Percentiles rank a stretch among this genome's conserved stretches.
Evolutionary conservation across 352 stramenopile species (phyloP).

Genomic region (Stramenopiles sp.): DNA sequence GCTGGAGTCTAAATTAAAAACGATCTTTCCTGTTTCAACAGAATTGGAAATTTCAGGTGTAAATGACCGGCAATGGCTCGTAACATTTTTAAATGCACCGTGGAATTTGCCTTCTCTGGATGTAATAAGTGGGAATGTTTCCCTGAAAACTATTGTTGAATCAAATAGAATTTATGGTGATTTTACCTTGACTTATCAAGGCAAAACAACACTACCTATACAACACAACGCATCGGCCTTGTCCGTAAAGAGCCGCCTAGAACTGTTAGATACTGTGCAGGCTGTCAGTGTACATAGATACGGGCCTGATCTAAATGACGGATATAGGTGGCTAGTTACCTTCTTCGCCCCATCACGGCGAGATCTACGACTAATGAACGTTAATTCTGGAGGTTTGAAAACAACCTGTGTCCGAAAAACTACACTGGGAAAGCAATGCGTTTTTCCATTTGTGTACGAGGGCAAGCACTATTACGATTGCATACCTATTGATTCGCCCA

Average conservation of each 20-base stretch:
- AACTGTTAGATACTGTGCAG: background rate
- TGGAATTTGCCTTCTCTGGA: background rate
- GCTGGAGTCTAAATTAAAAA: background rate
- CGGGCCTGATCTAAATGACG: background rate
- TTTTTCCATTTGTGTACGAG: background rate
- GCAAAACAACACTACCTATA: background rate
- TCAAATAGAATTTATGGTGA: background rate
- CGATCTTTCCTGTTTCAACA: background rate
- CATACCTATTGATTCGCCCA: background rate
- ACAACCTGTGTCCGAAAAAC: background rate
- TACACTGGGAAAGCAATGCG: background rate
- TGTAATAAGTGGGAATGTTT: background rate
- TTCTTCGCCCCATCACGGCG: background rate
- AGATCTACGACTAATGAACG: background rate
- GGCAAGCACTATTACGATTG: background rate
- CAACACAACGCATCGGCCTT: background rate
- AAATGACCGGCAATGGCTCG: background rate
- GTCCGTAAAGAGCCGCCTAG: background rate
- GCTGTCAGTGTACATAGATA: background rate
- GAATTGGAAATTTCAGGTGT: background rate
- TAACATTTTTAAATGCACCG: background rate
- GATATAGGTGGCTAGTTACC: background rate
- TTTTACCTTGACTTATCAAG: background rate
- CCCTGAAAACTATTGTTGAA: background rate
- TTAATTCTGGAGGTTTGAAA: background rate